Conservation (phyloP, 2,329 filamentous ascomycete species). For the Diaporthe sp. region DNA sequence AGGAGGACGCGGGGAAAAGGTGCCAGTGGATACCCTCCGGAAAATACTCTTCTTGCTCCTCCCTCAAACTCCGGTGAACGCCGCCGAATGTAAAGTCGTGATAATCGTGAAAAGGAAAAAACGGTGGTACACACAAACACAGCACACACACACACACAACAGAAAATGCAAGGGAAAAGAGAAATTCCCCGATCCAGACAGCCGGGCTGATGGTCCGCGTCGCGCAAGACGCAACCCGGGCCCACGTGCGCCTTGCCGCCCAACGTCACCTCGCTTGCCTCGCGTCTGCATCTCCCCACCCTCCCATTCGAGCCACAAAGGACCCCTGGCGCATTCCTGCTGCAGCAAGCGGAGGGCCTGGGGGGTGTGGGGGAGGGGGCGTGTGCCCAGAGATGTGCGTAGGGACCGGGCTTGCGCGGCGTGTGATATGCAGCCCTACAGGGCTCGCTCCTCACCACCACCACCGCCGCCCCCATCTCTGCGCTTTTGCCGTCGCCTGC, state of each 20-base stretch:
- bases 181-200: slow-evolving; percentile 15
- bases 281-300: slow-evolving; percentile 15
- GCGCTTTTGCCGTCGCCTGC: background rate
- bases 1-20: background rate
- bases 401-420: slow-evolving; percentile 8
- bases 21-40: background rate
- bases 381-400: slow-evolving; percentile 24
- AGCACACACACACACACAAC: background rate
- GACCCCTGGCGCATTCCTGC: slow-evolving; percentile 23
- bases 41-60: background rate
- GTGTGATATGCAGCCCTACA: slow-evolving; percentile 34
- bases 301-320: background rate
- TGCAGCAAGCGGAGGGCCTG: slow-evolving; percentile 28
- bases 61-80: background rate
- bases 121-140: background rate
- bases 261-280: slow-evolving; percentile 33
- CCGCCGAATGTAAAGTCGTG: slow-evolving; percentile 17
- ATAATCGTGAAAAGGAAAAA: slow-evolving; percentile 1
- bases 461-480: background rate
- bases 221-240: slow-evolving; percentile 16
- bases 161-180: slow-evolving; percentile 32
- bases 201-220: slow-evolving; percentile 21
- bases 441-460: slow-evolving; percentile 18
- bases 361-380: slow-evolving; percentile 27
- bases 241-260: slow-evolving; percentile 31